Percentiles rank a stretch among this genome's conserved stretches.
Evolutionary conservation across 1,284 basidiomycete species (phyloP).

Genomic region (Sporisorium iseilematis-ciliati): DNA sequence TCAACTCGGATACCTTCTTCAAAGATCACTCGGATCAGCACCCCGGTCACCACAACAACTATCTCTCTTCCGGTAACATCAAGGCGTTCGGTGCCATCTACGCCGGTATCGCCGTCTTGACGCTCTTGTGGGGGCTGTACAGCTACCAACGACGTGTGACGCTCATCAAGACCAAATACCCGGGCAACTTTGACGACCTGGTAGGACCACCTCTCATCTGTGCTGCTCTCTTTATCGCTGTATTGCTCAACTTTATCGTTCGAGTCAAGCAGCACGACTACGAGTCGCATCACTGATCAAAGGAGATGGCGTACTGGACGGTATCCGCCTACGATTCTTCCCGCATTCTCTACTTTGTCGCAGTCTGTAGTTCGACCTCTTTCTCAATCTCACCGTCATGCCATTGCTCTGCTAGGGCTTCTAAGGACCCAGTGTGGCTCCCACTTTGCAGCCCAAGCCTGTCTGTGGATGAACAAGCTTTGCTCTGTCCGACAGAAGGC

Average conservation of each 20-base stretch:
- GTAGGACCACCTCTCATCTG: conserved; percentile 68
- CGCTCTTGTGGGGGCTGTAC: conserved; percentile 81
- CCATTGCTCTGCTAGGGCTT: background rate
- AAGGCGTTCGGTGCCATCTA: conserved; percentile 86
- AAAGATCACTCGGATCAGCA: conserved; percentile 48
- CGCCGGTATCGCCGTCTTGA: conserved; percentile 75
- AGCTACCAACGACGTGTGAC: conserved; percentile 90
- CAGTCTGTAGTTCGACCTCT: background rate
- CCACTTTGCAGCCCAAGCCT: too few relatives aligned
- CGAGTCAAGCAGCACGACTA: conserved; percentile 55
- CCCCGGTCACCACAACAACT: conserved; percentile 31
- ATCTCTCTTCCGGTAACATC: conserved; percentile 72
- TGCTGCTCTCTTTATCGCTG: conserved; percentile 64
- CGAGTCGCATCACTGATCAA: conserved; percentile 26
- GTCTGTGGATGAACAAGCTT: too few relatives aligned
- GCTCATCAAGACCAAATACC: conserved; percentile 88
- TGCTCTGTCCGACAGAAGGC: too few relatives aligned
- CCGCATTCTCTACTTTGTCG: too few relatives aligned
- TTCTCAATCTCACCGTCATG: background rate
- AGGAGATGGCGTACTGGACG: background rate
- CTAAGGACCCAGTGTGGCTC: too few relatives aligned
- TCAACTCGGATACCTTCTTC: conserved; percentile 79
- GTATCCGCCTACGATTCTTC: background rate
- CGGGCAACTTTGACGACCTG: conserved; percentile 79
- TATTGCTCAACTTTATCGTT: conserved; percentile 68